Evolutionary conservation across 306 rosid species (phyloP).

Genomic region (Prunus campanulata): DNA sequence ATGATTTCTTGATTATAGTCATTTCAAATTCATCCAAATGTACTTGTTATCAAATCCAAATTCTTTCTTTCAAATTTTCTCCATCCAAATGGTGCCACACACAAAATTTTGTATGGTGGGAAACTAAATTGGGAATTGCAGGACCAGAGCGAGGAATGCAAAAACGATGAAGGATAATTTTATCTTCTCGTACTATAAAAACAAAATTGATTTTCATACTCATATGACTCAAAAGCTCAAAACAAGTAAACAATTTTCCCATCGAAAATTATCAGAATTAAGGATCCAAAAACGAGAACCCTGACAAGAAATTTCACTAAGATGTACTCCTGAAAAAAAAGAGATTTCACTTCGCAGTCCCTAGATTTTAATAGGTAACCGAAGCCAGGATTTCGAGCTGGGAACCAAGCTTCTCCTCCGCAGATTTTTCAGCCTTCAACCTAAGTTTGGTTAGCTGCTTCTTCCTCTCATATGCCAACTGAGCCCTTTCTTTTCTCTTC

Average conservation of each 20-base stretch:
- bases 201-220: background rate
- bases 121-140: too few species aligned
- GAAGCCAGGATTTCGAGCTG: conserved; percentile 53
- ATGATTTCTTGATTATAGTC: too few species aligned
- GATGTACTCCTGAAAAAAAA: conserved; percentile 25
- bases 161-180: too few species aligned
- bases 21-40: too few species aligned
- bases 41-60: too few species aligned
- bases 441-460: conserved; percentile 49
- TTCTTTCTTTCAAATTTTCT: too few species aligned
- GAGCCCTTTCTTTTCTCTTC: conserved; percentile 63
- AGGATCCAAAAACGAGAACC: background rate
- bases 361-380: conserved; percentile 41
- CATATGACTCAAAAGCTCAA: background rate
- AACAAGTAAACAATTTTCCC: background rate
- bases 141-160: too few species aligned
- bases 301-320: background rate
- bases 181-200: too few species aligned
- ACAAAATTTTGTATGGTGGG: too few species aligned
- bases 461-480: conserved; percentile 51
- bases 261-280: background rate
- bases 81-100: too few species aligned
- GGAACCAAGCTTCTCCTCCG: conserved; percentile 57
- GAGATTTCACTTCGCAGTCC: conserved; percentile 7
- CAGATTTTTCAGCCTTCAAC: conserved; percentile 47